A percentile compares a stretch with the other conserved stretches of the same genome.
phyloP scores from a whole-genome alignment of 768 basidiomycete genomes.

The Collybiopsis luxurians region DNA sequence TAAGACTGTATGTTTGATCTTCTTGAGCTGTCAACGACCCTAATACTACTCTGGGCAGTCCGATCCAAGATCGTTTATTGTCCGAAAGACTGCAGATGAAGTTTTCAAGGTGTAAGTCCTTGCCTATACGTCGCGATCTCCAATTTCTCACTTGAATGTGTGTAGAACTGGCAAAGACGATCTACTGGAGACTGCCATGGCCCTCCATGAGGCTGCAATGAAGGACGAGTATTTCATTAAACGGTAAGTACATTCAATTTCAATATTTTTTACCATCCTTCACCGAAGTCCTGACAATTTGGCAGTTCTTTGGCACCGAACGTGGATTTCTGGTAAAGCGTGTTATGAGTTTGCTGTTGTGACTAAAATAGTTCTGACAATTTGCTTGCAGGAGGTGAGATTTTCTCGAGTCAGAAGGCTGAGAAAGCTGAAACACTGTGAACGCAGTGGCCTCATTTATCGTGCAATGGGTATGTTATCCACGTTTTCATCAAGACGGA shows the following conservation, averaged over 20 bases:
- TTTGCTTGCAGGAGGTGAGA: constrained; percentile 50
- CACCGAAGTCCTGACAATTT: too few relatives aligned
- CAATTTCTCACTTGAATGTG: not conserved
- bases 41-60: constrained; percentile 51
- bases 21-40: not conserved
- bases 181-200: constrained; percentile 86
- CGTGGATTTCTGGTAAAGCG: constrained; percentile 89
- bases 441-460: constrained; percentile 76
- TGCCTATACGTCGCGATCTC: not conserved
- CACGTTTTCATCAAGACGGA: not conserved
- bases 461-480: constrained; percentile 76
- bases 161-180: constrained; percentile 81
- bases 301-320: constrained; percentile 90
- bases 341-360: constrained; percentile 8
- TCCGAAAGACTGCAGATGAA: constrained; percentile 86
- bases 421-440: constrained; percentile 12
- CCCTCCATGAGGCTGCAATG: constrained; percentile 83
- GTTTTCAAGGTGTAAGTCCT: constrained; percentile 81
- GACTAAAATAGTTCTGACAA: not conserved
- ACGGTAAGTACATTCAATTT: too few relatives aligned
- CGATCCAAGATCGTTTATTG: constrained; percentile 88
- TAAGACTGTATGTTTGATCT: constrained; percentile 52
- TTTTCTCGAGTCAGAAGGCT: not conserved
- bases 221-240: constrained; percentile 88
- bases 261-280: too few relatives aligned